A percentile compares a stretch with the other conserved stretches of the same genome.
Conservation (phyloP, 2,329 filamentous ascomycete species). For the Shiraia sp. region DNA sequence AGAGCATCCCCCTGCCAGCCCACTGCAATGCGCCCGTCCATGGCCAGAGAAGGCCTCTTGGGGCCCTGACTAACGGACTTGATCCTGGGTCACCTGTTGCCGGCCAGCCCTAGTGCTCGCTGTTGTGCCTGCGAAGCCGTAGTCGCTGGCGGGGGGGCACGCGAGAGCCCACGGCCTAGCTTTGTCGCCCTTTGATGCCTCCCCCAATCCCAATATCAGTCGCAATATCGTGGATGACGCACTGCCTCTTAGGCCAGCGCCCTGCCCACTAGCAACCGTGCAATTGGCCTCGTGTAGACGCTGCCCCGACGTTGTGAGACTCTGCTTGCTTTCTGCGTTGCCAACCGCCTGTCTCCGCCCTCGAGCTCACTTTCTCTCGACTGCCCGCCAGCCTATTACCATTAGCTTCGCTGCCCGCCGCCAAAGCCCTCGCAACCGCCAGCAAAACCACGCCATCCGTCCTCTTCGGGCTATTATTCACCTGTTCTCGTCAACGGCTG, state of each 20-base stretch:
- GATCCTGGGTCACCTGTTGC: too few relatives aligned
- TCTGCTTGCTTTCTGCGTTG: slow-evolving; percentile 5
- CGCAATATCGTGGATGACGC: slow-evolving; percentile 17
- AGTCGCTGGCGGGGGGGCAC: too few relatives aligned
- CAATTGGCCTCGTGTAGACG: slow-evolving; percentile 33
- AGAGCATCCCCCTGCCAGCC: slow-evolving; percentile 3
- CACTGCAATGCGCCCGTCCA: slow-evolving; percentile 4
- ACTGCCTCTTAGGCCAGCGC: slow-evolving; percentile 13
- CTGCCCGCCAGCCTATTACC: slow-evolving; percentile 1
- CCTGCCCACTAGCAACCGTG: slow-evolving; percentile 35
- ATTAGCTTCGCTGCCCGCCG: background rate
- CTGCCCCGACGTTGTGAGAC: slow-evolving; percentile 17
- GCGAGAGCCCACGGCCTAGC: too few relatives aligned
- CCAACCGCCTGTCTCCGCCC: slow-evolving; percentile 19
- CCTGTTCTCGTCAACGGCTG: slow-evolving; percentile 17
- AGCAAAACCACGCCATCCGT: too few relatives aligned
- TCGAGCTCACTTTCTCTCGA: background rate
- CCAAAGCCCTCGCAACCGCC: too few relatives aligned
- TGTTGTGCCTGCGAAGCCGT: too few relatives aligned
- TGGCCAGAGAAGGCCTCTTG: slow-evolving; percentile 3
- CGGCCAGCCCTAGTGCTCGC: too few relatives aligned
- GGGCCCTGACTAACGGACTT: background rate
- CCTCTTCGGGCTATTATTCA: slow-evolving; percentile 15
- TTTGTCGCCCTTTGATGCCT: too few relatives aligned
- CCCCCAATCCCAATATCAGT: too few relatives aligned